Evolutionary conservation across 2,329 filamentous ascomycete genomes (phyloP), one percentile per base, ranked within the genome.

Genomic region (Fonsecaea nubica): DNA sequence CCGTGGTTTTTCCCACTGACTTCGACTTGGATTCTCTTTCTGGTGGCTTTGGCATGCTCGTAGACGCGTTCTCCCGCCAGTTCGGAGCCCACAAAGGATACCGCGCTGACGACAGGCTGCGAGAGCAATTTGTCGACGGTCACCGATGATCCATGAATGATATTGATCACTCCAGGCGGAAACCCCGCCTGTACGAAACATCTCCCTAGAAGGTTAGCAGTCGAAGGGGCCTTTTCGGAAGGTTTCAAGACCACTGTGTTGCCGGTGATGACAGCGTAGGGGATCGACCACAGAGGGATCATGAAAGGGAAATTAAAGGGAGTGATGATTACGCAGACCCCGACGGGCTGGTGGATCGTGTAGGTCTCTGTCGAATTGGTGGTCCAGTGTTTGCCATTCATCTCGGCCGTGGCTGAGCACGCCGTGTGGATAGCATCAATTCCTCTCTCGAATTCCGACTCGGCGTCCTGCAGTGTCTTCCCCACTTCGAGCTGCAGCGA

Each of bases 241-340:
- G 89, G 88, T 78, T 92, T 92, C 13, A 86, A 81, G 40, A 93
- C 82, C 86, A 93, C 90, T 1, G 89, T 88, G 74, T 89, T 91
- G 0, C 89, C 89, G 3, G 89, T 89, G 1, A 89, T 89, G 36
- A 91, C 76, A 1, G 89, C 89, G 7, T 89, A 87, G 55, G 85
- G 83, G 2, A 85, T 87, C 74, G 91, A 91, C 42, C 89, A 82
- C 57, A 91, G 75, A 3, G 90, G 83, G 85, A 91, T 81, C 35
- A 87, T 87, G 58, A 89, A 81, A 0, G 88, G 88, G 68, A 90
- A 90, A 72, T 91, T 90, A 88, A 89, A 91, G 2, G 89, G 89
- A 1, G 90, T 88, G 18, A 92, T 78, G 0, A 88, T 88, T 0
- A 84, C 89, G 0, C 85, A 83, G 12, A 90, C 88, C 59, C 89